These are phyloP conservation scores for Polyplosphaeria fusca DNA, from an alignment of 495 filamentous ascomycete species.

Conservation along the genomic window DNA sequence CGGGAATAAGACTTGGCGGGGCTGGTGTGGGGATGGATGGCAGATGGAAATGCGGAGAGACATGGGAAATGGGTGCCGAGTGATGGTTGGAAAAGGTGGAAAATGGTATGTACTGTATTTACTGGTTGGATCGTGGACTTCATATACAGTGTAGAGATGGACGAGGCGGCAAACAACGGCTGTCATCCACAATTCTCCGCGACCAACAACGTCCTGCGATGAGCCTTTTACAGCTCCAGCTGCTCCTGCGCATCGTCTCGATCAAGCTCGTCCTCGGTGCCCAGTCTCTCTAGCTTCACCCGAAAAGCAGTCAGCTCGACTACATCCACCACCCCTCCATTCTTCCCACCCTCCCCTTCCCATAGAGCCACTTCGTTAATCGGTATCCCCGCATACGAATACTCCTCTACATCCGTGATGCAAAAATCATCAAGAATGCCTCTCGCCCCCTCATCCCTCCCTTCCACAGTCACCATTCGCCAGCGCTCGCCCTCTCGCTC, in stretches of 20 bases:
- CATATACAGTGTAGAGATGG: too few relatives aligned
- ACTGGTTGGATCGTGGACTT: too few relatives aligned
- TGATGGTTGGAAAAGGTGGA: too few relatives aligned
- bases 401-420: slow-evolving; percentile 30
- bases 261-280: neutral
- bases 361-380: slow-evolving; percentile 40
- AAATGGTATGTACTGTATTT: too few relatives aligned
- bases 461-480: slow-evolving; percentile 15
- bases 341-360: slow-evolving; percentile 12
- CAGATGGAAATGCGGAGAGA: too few relatives aligned
- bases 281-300: slow-evolving; percentile 7
- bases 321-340: slow-evolving; percentile 6
- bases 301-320: slow-evolving; percentile 37
- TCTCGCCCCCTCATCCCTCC: slow-evolving; percentile 14
- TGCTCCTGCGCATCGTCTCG: neutral
- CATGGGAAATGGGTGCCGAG: too few relatives aligned
- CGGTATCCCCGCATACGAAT: slow-evolving; percentile 34
- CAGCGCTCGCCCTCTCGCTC: slow-evolving; percentile 35
- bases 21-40: too few relatives aligned
- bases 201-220: too few relatives aligned
- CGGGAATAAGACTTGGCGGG: too few relatives aligned
- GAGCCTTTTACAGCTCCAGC: slow-evolving; percentile 8
- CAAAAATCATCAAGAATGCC: slow-evolving; percentile 39
- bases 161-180: too few relatives aligned
- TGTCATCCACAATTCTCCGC: too few relatives aligned